These are phyloP conservation scores for Hypomyces rosellus DNA, from an alignment of 2,329 filamentous ascomycete species.

Conservation along the genomic window DNA sequence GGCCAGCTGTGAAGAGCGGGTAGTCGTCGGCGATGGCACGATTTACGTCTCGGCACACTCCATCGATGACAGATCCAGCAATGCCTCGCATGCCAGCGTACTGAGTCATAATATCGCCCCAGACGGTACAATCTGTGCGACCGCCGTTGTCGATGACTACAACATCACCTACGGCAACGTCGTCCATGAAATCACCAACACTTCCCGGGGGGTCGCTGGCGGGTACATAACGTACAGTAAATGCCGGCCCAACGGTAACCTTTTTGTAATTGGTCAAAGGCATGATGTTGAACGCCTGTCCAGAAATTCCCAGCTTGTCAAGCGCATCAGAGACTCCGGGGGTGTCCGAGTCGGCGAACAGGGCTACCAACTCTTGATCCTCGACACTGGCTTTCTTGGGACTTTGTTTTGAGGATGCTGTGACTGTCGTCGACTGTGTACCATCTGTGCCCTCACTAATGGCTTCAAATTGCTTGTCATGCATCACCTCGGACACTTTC, in stretches of 20 bases:
- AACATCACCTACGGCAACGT: slow-evolving; percentile 23
- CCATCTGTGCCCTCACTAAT: no score
- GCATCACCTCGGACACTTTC: slow-evolving; percentile 2
- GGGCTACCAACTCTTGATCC: no score
- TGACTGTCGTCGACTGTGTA: no score
- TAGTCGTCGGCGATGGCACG: slow-evolving; percentile 23
- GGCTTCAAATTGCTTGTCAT: no score
- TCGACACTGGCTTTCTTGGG: no score
- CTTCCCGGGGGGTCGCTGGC: slow-evolving; percentile 16
- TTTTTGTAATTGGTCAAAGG: slow-evolving; percentile 21
- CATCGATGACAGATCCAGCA: slow-evolving; percentile 28
- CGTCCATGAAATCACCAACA: slow-evolving; percentile 27
- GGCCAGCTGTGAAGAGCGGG: slow-evolving; percentile 24
- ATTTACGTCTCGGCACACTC: slow-evolving; percentile 27
- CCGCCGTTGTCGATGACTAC: slow-evolving; percentile 28
- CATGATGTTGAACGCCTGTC: slow-evolving; percentile 13
- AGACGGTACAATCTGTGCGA: slow-evolving; percentile 29
- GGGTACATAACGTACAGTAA: slow-evolving; percentile 26
- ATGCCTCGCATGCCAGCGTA: slow-evolving; percentile 25
- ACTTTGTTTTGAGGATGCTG: no score
- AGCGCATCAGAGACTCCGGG: no score
- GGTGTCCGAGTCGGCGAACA: no score
- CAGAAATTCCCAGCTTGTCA: no score
- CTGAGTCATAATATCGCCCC: slow-evolving; percentile 31
- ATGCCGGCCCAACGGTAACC: slow-evolving; percentile 25